Evolutionary conservation across 768 basidiomycete species (phyloP).

Genomic region (Trametes cinnabarina): DNA sequence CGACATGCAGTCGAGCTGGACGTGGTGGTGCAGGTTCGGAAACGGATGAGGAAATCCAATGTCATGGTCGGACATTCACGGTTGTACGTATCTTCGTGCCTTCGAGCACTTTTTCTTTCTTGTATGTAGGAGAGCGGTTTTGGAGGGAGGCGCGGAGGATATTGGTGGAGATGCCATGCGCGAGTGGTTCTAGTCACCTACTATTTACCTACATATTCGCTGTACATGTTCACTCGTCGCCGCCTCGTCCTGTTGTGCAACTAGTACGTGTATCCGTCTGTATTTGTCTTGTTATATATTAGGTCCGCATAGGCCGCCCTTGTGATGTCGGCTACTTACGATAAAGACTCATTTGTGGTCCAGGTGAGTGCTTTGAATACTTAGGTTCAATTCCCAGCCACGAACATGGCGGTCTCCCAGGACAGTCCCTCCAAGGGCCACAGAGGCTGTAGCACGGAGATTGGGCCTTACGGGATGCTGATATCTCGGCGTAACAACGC

Average conservation of each 20-base stretch:
- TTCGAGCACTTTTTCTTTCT: neutral
- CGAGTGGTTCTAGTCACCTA: neutral
- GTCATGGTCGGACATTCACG: constrained; percentile 4
- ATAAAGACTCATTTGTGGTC: too few species aligned
- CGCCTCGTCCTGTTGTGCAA: constrained; percentile 15
- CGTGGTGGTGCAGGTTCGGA: neutral
- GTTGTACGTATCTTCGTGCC: constrained; percentile 3
- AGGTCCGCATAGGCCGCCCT: too few species aligned
- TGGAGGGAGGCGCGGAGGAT: neutral
- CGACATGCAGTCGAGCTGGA: neutral
- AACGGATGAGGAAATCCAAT: neutral
- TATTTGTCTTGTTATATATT: constrained; percentile 9
- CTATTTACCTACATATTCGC: neutral
- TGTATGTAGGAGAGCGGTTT: neutral
- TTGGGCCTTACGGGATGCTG: too few species aligned
- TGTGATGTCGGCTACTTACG: too few species aligned
- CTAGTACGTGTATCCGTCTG: constrained; percentile 11
- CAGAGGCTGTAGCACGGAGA: too few species aligned
- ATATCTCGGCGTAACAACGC: too few species aligned
- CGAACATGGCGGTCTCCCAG: too few species aligned
- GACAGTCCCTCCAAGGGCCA: too few species aligned
- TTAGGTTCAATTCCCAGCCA: too few species aligned
- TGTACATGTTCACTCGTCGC: constrained; percentile 12
- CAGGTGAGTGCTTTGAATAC: too few species aligned
- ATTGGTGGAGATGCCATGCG: neutral